Evolutionary conservation across 1,139 yeast genomes (phyloP), one percentile per base, ranked within the genome.

Genomic region (Yarrowia galli): DNA sequence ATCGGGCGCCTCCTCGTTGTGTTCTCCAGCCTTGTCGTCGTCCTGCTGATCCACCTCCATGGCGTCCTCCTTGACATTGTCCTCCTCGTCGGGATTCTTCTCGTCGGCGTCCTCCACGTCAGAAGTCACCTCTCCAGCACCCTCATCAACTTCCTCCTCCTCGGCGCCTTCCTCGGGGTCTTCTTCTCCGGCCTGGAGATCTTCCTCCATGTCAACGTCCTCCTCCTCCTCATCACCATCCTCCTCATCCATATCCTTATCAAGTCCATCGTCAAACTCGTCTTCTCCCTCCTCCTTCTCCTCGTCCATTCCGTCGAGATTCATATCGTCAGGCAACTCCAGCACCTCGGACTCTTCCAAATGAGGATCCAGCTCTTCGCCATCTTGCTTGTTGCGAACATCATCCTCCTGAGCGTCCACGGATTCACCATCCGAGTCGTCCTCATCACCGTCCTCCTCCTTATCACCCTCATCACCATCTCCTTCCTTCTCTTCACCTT

Each of bases 31-130:
- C 96, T 79, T 28, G 32, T 28, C 83, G 38, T 93, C 82, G 2
- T 81, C 85, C 22, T 86, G 89, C 28, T 83, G 86, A 43, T 89
- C 95, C 56, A 89, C 80, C 71, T 89, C 87, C 81, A 90, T 83
- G 28, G 89, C 93, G 38, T 91, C 97, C 0, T 91, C 96, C 72
- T 90, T 81, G 10, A 89, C 87, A 69, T 89, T 96, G 10, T 87
- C 82, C 75, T 89, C 93, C 12, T 89, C 91, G 60, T 87, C 89
- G 70, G 86, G 86, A 67, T 89, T 93, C 69, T 88, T 91, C 60
- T 84, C 84, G 42, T 89, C 91, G 53, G 89, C 89, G 71, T 89
- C 86, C 71, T 82, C 85, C 16, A 78, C 77, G 20, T 79, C 73
- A 67, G 74, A 74, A 43, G 73, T 73, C 42, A 74, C 73, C 12